These are phyloP conservation scores for Codiaeum variegatum DNA, from an alignment of 441 rosid species.

Conservation along the genomic window DNA sequence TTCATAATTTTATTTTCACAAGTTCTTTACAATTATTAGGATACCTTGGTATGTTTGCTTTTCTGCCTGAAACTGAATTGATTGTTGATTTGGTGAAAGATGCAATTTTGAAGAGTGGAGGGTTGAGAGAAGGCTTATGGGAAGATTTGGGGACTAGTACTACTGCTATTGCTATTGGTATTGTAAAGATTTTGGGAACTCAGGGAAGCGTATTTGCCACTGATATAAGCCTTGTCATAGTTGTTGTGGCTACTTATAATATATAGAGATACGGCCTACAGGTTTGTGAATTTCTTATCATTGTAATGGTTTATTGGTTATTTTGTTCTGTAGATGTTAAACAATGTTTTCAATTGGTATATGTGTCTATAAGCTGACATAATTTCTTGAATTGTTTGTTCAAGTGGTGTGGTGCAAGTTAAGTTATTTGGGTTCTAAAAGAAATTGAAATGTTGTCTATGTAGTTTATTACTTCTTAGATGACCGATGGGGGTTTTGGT, in stretches of 20 bases:
- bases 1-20: too few species aligned
- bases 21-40: too few species aligned
- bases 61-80: constrained; percentile 83
- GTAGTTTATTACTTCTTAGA: not conserved
- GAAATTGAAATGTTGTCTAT: not conserved
- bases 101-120: constrained; percentile 27
- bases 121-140: constrained; percentile 52
- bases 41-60: too few species aligned
- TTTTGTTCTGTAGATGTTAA: not conserved
- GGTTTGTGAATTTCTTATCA: constrained; percentile 35
- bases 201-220: constrained; percentile 64
- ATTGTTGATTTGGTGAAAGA: constrained; percentile 63
- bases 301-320: not conserved
- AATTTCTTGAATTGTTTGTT: not conserved
- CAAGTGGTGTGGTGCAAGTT: not conserved
- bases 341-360: not conserved
- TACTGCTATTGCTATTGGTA: constrained; percentile 74
- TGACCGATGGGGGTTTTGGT: not conserved
- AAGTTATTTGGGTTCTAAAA: not conserved
- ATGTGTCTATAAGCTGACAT: not conserved
- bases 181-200: constrained; percentile 43
- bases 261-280: constrained; percentile 62
- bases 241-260: constrained; percentile 55
- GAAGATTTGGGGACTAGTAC: constrained; percentile 79
- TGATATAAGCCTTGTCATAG: constrained; percentile 67